These are phyloP conservation scores for Hypericum perforatum DNA, from an alignment of 345 rosid genomes.

Conservation along the genomic window DNA sequence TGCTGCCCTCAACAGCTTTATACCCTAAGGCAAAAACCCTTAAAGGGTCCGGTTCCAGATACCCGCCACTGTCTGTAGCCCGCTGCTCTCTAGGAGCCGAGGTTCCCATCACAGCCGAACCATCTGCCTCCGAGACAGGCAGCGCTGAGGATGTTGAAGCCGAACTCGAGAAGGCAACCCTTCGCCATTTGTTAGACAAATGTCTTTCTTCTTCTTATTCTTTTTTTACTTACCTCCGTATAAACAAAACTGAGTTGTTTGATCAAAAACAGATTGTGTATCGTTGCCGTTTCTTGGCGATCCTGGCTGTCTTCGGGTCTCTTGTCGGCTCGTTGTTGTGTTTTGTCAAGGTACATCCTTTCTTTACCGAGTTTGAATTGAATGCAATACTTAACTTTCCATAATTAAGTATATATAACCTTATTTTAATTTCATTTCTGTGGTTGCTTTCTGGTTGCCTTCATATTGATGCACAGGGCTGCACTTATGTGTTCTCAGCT, in stretches of 20 bases:
- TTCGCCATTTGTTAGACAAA: neutral
- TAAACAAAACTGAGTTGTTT: neutral
- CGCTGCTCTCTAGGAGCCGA: slow-evolving; percentile 9
- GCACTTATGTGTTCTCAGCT: slow-evolving; percentile 47
- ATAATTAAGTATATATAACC: neutral
- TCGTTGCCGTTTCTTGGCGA: slow-evolving; percentile 59
- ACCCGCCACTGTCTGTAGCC: neutral
- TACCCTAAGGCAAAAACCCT: neutral
- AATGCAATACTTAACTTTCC: too few species aligned
- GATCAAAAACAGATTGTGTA: slow-evolving; percentile 45
- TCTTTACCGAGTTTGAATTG: neutral
- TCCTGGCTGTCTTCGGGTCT: slow-evolving; percentile 64
- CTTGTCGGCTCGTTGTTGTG: slow-evolving; percentile 63
- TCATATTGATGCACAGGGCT: slow-evolving; percentile 45
- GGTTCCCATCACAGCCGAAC: slow-evolving; percentile 8
- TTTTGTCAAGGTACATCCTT: slow-evolving; percentile 52
- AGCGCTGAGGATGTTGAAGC: slow-evolving; percentile 40
- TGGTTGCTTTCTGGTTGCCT: neutral
- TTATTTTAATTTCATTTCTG: neutral
- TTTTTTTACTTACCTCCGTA: neutral
- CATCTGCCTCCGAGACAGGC: slow-evolving; percentile 14
- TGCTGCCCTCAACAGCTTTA: neutral
- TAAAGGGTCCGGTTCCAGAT: neutral
- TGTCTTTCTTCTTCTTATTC: neutral
- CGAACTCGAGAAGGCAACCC: slow-evolving; percentile 50